These are phyloP conservation scores for Prunus campanulata DNA, from an alignment of 306 rosid genomes.

Conservation along the genomic window DNA sequence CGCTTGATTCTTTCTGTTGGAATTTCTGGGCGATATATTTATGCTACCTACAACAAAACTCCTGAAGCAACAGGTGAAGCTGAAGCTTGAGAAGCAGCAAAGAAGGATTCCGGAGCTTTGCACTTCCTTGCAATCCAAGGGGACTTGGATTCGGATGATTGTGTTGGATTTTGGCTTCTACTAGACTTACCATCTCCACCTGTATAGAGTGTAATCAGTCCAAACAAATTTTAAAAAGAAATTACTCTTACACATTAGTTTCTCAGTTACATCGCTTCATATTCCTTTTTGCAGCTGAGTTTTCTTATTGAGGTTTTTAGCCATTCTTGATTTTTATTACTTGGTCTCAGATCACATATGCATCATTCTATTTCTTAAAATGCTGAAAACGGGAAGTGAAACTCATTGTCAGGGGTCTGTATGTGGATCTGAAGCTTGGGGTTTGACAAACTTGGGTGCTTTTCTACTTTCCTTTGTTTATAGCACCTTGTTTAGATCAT, in stretches of 20 bases:
- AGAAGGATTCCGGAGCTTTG: too few species aligned
- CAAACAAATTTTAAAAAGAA: neutral
- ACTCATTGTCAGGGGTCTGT: too few species aligned
- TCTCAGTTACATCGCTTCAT: neutral
- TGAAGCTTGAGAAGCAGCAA: too few species aligned
- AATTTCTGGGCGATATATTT: slow-evolving; percentile 73
- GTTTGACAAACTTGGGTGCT: too few species aligned
- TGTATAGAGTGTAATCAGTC: slow-evolving; percentile 36
- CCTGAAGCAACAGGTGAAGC: too few species aligned
- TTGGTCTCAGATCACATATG: too few species aligned
- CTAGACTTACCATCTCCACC: slow-evolving; percentile 95
- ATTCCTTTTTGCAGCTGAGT: neutral
- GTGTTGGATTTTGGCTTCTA: slow-evolving; percentile 92
- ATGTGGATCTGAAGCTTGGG: too few species aligned
- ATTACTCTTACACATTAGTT: neutral
- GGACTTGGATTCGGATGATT: slow-evolving; percentile 72
- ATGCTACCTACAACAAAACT: slow-evolving; percentile 48
- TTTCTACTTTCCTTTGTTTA: too few species aligned
- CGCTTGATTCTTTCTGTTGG: slow-evolving; percentile 68
- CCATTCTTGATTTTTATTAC: neutral
- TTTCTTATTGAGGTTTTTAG: neutral
- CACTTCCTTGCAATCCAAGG: too few species aligned
- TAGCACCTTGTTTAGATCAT: too few species aligned
- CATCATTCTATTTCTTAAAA: too few species aligned
- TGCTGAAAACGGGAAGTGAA: too few species aligned